phyloP scores from a whole-genome alignment of 2,329 filamentous ascomycete species.

The Phialocephala sp. region DNA sequence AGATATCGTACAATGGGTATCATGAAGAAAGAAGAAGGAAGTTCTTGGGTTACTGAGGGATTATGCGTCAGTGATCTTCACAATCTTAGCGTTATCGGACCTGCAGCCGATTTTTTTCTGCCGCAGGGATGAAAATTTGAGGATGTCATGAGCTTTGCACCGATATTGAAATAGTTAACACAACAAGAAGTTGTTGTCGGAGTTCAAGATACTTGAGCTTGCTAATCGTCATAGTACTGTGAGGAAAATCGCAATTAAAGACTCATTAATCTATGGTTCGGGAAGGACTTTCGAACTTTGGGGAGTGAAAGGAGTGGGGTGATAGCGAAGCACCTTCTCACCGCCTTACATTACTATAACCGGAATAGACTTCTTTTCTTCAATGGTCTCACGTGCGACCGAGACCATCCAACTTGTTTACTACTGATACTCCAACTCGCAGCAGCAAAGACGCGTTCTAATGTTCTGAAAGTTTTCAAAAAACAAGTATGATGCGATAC shows the following conservation, averaged over 20 bases:
- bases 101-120: slow-evolving; percentile 30
- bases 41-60: slow-evolving; percentile 16
- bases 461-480: no score
- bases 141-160: neutral
- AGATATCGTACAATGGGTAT: slow-evolving; percentile 12
- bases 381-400: neutral
- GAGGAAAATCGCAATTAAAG: neutral
- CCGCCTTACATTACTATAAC: neutral
- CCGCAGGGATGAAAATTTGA: slow-evolving; percentile 12
- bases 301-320: neutral
- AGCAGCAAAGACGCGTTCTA: no score
- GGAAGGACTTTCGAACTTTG: neutral
- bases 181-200: neutral
- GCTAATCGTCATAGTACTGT: neutral
- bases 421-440: no score
- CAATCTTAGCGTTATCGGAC: slow-evolving; percentile 40
- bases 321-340: neutral
- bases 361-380: neutral
- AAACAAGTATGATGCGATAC: no score
- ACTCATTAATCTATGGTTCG: neutral
- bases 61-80: slow-evolving; percentile 18
- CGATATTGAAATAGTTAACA: neutral
- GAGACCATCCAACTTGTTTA: no score
- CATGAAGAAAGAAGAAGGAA: slow-evolving; percentile 12
- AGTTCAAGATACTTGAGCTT: no score